Conservation (phyloP, 2,329 filamentous ascomycete species). For the Pestalotiopsis sp. region DNA sequence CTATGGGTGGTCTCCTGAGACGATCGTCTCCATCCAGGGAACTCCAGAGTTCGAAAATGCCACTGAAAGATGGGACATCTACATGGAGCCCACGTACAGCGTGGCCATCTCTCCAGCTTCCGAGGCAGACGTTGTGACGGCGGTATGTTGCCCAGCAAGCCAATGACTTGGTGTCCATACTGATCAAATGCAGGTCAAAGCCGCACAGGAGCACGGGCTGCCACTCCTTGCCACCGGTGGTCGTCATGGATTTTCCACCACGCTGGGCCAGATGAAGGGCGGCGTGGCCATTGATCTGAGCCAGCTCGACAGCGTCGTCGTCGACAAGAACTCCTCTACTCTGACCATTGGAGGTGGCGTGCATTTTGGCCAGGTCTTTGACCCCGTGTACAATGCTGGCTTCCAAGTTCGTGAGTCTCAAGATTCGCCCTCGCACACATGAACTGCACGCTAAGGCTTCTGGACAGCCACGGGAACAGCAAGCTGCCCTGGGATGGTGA, state of each 20-base stretch:
- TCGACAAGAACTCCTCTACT: slow-evolving; percentile 23
- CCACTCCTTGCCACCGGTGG: slow-evolving; percentile 36
- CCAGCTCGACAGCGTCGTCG: slow-evolving; percentile 24
- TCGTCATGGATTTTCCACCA: slow-evolving; percentile 32
- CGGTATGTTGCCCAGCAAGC: not conserved
- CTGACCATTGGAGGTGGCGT: slow-evolving; percentile 15
- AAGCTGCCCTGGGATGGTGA: slow-evolving; percentile 19
- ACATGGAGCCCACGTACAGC: not conserved
- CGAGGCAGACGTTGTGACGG: not conserved
- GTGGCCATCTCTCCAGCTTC: not conserved
- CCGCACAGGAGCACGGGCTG: slow-evolving; percentile 23
- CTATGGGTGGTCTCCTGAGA: too few species aligned
- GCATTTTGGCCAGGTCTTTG: slow-evolving; percentile 7
- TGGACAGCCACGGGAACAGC: slow-evolving; percentile 16
- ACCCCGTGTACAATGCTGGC: slow-evolving; percentile 18
- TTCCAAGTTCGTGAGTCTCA: slow-evolving; percentile 21
- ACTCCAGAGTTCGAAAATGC: not conserved
- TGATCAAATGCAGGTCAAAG: slow-evolving; percentile 13
- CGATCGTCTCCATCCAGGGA: too few species aligned
- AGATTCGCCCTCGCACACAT: not conserved
- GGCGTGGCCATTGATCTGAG: slow-evolving; percentile 34
- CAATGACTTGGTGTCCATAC: not conserved
- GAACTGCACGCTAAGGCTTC: not conserved
- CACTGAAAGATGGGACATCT: slow-evolving; percentile 3
- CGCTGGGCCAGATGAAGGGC: slow-evolving; percentile 23